Evolutionary conservation across 2,329 filamentous ascomycete species (phyloP).

Genomic region (Colletotrichum siamense): DNA sequence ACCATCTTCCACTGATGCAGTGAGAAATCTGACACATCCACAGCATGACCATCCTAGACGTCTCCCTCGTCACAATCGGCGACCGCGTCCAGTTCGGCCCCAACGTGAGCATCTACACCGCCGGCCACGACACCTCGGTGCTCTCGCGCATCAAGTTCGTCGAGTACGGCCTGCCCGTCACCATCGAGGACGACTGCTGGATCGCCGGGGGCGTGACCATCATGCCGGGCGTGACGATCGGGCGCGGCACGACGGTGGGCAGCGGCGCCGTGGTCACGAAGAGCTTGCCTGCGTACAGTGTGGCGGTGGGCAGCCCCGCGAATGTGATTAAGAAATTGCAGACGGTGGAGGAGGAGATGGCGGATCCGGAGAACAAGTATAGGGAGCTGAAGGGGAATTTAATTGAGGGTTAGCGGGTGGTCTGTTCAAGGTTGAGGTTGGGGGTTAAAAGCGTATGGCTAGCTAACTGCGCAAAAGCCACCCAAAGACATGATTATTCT

Average conservation of each 20-base stretch:
- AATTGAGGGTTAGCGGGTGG: neutral
- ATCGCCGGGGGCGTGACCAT: constrained; percentile 51
- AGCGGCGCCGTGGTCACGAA: constrained; percentile 44
- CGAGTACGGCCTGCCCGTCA: constrained; percentile 53
- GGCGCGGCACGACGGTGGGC: constrained; percentile 43
- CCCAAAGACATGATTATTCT: neutral
- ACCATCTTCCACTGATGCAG: neutral
- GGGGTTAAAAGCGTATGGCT: neutral
- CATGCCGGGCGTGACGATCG: constrained; percentile 46
- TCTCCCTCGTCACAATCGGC: constrained; percentile 56
- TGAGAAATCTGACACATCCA: neutral
- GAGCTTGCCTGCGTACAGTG: constrained; percentile 37
- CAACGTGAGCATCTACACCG: constrained; percentile 56
- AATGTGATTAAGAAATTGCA: constrained; percentile 31
- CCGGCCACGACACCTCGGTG: constrained; percentile 57
- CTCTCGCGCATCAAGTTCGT: constrained; percentile 49
- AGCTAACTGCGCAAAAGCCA: too few species aligned
- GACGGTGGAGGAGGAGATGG: constrained; percentile 14
- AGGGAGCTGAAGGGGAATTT: neutral
- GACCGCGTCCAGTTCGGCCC: constrained; percentile 57
- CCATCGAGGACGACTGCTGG: constrained; percentile 53
- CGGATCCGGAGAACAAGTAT: constrained; percentile 5
- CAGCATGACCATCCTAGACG: constrained; percentile 54
- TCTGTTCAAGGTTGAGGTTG: neutral
- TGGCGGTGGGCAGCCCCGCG: constrained; percentile 42